A percentile compares a stretch with the other conserved stretches of the same genome.
Conservation (phyloP, 768 basidiomycete species). For the Boletus rufocinnamomeus region DNA sequence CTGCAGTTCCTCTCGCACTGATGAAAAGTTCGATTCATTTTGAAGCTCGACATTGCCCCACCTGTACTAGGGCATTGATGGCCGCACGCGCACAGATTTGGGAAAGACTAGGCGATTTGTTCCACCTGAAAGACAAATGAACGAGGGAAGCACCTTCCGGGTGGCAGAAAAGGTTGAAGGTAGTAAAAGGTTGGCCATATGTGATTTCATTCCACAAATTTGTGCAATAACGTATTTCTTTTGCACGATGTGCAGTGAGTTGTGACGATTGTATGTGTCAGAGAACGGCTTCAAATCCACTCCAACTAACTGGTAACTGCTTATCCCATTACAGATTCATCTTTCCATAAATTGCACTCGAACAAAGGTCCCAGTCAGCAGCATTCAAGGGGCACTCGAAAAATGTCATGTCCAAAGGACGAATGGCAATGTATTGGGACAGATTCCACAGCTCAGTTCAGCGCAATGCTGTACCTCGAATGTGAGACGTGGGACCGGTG, state of each 20-base stretch:
- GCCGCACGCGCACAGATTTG: conserved; percentile 1
- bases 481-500: no score
- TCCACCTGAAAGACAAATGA: conserved; percentile 9
- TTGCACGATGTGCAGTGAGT: not conserved
- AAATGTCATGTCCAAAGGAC: no score
- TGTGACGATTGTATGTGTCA: not conserved
- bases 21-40: not conserved
- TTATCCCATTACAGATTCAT: not conserved
- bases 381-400: no score
- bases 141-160: not conserved
- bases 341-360: no score
- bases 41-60: not conserved
- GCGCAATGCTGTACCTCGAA: no score
- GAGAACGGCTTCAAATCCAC: not conserved
- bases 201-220: not conserved
- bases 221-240: not conserved
- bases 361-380: no score
- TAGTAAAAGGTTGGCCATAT: not conserved
- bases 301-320: not conserved
- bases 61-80: not conserved
- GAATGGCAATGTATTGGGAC: no score
- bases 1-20: conserved; percentile 8
- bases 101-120: conserved; percentile 4
- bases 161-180: not conserved
- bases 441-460: no score